Evolutionary conservation across 129 eudicot genomes (phyloP), one percentile per base, ranked within the genome.

Genomic region (Escallonia rubra): DNA sequence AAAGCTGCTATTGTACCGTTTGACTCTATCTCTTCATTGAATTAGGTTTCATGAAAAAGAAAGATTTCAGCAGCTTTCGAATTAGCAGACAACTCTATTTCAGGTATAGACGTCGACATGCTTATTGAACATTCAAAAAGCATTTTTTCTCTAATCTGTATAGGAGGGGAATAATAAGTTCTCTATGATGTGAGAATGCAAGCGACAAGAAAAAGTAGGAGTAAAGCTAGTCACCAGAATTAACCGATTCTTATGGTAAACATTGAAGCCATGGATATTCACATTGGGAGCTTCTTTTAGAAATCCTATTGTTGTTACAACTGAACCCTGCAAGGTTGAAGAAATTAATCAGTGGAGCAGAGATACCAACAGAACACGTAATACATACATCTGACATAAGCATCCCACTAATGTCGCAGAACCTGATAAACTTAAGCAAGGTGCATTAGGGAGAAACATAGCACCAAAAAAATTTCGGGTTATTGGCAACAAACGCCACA

Each of bases 211-310:
- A 47, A 51, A 41, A 61, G 42, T 38, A 59, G 13, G 41, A 52
- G 49, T 14, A 75, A 46, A 65, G 55, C 52, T 67, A 71, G 48
- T 83, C 63, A 92, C 98, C 98, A 92, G 75, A 75, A 92, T 88
- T 49, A 92, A 74, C 53, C 98, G 93, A 76, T 92, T 92, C 84
- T 86, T 88, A 79, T 92, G 96, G 85, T 92, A 92, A 62, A 92
- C 86, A 65, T 82, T 88, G 68, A 92, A 92, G 52, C 98, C 98
- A 74, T 92, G 98, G 64, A 88, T 69, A 72, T 80, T 78, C 13
- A 88, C 85, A 15, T 62, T 59, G 50, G 95, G 98, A 59, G 96
- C 96, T 66, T 92, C 98, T 81, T 92, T 92, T 14, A 88, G 65
- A 68, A 92, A 92, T 62, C 98, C 98, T 66, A 92, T 88, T 8